Evolutionary conservation across 352 stramenopile genomes (phyloP).

Genomic region (Phytopythium chamaehyphon): DNA sequence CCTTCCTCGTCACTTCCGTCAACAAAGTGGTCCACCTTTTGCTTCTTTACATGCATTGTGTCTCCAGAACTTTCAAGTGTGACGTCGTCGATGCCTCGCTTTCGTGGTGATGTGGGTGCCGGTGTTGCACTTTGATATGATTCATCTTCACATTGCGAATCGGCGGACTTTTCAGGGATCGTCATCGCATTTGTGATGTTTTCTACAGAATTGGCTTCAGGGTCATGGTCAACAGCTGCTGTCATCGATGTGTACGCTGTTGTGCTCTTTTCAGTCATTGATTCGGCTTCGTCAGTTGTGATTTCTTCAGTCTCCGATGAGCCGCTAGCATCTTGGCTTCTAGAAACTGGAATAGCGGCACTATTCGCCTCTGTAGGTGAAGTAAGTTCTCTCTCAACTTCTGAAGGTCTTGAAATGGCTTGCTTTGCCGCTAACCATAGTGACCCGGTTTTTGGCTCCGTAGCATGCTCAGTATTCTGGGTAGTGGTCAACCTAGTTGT

Average conservation of each 20-base stretch:
- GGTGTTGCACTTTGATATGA: background rate
- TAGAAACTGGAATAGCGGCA: background rate
- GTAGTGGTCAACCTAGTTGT: too few relatives aligned
- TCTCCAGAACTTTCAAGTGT: too few relatives aligned
- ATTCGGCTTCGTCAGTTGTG: background rate
- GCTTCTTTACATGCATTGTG: constrained; percentile 2
- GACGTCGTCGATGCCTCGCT: background rate
- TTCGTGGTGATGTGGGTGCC: background rate
- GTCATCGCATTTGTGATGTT: background rate
- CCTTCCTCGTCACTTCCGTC: background rate
- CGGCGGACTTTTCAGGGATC: background rate
- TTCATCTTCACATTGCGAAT: background rate
- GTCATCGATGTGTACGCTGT: too few relatives aligned
- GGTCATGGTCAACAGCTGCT: too few relatives aligned
- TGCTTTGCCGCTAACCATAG: too few relatives aligned
- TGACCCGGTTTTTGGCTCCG: too few relatives aligned
- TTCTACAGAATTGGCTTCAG: too few relatives aligned
- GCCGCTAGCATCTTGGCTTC: background rate
- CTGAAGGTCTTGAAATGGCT: background rate
- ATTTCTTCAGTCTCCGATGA: background rate
- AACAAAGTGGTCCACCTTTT: background rate
- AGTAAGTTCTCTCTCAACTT: too few relatives aligned
- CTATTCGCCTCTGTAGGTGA: too few relatives aligned
- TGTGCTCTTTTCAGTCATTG: background rate
- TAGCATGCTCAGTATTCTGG: too few relatives aligned